Percentiles rank a stretch among this genome's conserved stretches.
Conservation (phyloP, 208 protist species). For the Crithidia fasciculata region DNA sequence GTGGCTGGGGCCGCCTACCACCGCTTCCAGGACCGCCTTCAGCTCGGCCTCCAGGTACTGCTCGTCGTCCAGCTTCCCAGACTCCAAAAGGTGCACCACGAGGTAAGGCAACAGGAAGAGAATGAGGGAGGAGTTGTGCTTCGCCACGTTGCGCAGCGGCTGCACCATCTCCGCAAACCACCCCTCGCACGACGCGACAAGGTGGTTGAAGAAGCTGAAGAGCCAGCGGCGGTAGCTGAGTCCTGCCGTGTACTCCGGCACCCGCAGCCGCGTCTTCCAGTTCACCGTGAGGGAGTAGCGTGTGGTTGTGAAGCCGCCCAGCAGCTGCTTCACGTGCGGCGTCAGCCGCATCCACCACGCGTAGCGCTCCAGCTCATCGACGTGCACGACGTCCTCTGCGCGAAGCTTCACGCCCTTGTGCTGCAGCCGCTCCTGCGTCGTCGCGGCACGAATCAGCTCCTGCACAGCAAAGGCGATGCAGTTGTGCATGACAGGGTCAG, state of each 20-base stretch:
- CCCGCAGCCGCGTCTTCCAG: constrained; percentile 46
- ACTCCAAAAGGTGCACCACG: constrained; percentile 67
- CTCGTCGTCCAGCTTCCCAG: constrained; percentile 32
- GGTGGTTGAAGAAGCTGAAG: constrained; percentile 72
- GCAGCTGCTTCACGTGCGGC: constrained; percentile 50
- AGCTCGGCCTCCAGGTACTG: constrained; percentile 61
- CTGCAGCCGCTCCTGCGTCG: constrained; percentile 51
- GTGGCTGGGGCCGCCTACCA: constrained; percentile 7
- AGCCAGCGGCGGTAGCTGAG: constrained; percentile 73
- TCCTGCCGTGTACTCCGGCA: constrained; percentile 60
- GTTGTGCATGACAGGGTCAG: constrained; percentile 82
- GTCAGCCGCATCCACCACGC: constrained; percentile 79
- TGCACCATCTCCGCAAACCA: constrained; percentile 68
- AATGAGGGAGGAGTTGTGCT: constrained; percentile 64
- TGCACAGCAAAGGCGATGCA: constrained; percentile 86
- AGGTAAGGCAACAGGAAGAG: constrained; percentile 79
- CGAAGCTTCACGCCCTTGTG: constrained; percentile 46
- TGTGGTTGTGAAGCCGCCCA: constrained; percentile 82
- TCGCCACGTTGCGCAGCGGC: constrained; percentile 87
- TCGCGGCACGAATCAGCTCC: constrained; percentile 77
- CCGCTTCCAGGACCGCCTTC: constrained; percentile 43
- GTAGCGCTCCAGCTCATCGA: constrained; percentile 80
- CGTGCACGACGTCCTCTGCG: constrained; percentile 49
- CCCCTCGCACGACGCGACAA: constrained; percentile 50
- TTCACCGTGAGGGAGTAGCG: constrained; percentile 60